A percentile compares a stretch with the other conserved stretches of the same genome.
Conservation (phyloP, 441 rosid species). For the Bruguiera hainesii region DNA sequence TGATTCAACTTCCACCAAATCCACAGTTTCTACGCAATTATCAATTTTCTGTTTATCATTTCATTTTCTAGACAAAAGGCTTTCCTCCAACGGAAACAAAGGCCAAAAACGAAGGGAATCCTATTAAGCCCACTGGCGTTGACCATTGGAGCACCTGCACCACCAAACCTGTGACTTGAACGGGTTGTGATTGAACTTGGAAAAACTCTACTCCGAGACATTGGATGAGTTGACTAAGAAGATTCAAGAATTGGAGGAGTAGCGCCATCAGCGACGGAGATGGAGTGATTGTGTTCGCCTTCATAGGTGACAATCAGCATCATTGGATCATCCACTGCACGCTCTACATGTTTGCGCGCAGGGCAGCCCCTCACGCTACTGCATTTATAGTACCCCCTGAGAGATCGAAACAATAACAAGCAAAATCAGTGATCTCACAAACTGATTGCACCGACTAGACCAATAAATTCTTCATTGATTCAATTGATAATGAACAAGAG, state of each 20-base stretch:
- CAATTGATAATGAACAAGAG: not conserved
- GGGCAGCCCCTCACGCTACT: constrained; percentile 77
- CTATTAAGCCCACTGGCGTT: constrained; percentile 32
- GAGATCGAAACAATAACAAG: not conserved
- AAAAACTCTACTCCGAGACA: constrained; percentile 3
- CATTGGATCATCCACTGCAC: constrained; percentile 67
- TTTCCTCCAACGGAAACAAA: not conserved
- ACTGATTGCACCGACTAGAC: not conserved
- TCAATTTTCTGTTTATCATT: not conserved
- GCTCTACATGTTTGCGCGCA: constrained; percentile 83
- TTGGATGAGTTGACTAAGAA: constrained; percentile 37
- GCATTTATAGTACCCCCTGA: constrained; percentile 86
- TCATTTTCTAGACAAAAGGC: constrained; percentile 20
- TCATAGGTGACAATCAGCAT: constrained; percentile 85
- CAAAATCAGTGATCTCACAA: constrained; percentile 5
- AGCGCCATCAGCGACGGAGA: constrained; percentile 33
- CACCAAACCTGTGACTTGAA: not conserved
- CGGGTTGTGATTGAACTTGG: constrained; percentile 5
- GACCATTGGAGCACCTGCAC: constrained; percentile 28
- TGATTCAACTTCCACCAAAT: constrained; percentile 50
- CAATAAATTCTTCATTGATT: no score
- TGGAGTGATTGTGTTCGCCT: constrained; percentile 74
- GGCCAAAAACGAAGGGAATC: constrained; percentile 27
- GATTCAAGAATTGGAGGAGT: constrained; percentile 54
- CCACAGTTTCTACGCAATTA: constrained; percentile 29